phyloP scores from a whole-genome alignment of 1,139 yeast species.

The Meyerozyma carpophila region DNA sequence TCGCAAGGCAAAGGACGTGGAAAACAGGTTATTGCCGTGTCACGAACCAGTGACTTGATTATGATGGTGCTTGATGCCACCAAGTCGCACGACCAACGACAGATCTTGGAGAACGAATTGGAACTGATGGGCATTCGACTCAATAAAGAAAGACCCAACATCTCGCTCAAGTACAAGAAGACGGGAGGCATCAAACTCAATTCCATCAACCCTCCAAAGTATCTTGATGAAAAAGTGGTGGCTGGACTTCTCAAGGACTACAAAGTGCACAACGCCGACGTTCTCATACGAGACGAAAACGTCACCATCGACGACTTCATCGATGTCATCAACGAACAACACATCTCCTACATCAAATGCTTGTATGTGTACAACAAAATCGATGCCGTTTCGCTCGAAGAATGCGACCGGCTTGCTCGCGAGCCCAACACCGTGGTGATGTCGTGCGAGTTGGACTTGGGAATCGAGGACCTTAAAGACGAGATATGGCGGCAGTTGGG shows the following conservation, averaged over 20 bases:
- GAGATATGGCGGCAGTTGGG: constrained; percentile 90
- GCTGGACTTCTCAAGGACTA: constrained; percentile 76
- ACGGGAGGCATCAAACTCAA: constrained; percentile 91
- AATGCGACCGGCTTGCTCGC: constrained; percentile 85
- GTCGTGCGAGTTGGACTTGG: constrained; percentile 85
- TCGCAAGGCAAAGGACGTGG: constrained; percentile 98
- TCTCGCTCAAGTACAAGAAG: constrained; percentile 70
- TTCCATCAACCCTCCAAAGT: constrained; percentile 74
- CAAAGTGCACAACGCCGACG: constrained; percentile 90
- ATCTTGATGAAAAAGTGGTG: constrained; percentile 77
- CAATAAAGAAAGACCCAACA: constrained; percentile 77
- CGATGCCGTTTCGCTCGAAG: constrained; percentile 93
- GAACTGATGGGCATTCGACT: constrained; percentile 92
- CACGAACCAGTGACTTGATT: constrained; percentile 89
- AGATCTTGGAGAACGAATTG: constrained; percentile 79
- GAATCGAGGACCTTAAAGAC: constrained; percentile 81
- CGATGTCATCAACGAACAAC: constrained; percentile 83
- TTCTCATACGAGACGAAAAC: constrained; percentile 80
- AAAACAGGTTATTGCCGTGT: constrained; percentile 92
- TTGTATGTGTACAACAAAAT: constrained; percentile 91
- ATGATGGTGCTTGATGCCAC: constrained; percentile 96
- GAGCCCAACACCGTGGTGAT: constrained; percentile 90
- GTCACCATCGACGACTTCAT: constrained; percentile 92
- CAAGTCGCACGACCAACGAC: constrained; percentile 83
- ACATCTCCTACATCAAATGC: constrained; percentile 85